Base-by-base conservation (phyloP, 2,329 filamentous ascomycete species). In the Colletotrichum chlorophyti region DNA sequence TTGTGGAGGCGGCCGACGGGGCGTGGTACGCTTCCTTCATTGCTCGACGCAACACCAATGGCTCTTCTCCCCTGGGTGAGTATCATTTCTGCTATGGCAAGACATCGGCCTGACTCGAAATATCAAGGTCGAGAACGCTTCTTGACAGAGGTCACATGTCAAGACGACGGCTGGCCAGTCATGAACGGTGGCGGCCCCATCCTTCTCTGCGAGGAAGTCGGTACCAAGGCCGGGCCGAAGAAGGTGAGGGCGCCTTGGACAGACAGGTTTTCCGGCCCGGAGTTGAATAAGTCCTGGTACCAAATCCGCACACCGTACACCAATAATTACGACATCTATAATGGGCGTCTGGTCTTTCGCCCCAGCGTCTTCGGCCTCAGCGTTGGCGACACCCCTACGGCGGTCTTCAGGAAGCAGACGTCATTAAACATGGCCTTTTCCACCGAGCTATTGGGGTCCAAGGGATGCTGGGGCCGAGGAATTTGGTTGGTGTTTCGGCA, bases 371-470 rank as follows among this genome's bases (percentile, higher is more conserved):
- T 65, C 17, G 62, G 62, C 0, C 49, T 70, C n/a, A 65, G 65
- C 24, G 68, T 69, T 15, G 53, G 67, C 19, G 69, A 70, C 15
- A 67, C 63, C 1, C 68, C 69, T 0, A 63, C 66, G 5, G 68
- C 66, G 11, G 19, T 70, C 3, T 48, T 70, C 14, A 60, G 67
- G 4, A 70, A 70, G 52, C 67, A 70, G 40, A 67, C 53, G 41
- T 68, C 66, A 4, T 29, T 68, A 17, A 70, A 70, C 47, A 69
- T 70, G 65, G 68, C 65, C 0, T 70, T 68, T 19, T 53, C 65
- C 2, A 66, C 66, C 9, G 64, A 63, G 7, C n/a, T 66, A 9
- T 26, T 63, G 2, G 47, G 48, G 0, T 63, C 57, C 5, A 34
- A 60, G 11, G 59, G 10, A 40, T 43, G 1, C 45, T 69, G 2